Percentiles rank a stretch among this genome's conserved stretches.
Evolutionary conservation across 2,329 filamentous ascomycete species (phyloP).

Genomic region (Ascochyta viciae-villosae): DNA sequence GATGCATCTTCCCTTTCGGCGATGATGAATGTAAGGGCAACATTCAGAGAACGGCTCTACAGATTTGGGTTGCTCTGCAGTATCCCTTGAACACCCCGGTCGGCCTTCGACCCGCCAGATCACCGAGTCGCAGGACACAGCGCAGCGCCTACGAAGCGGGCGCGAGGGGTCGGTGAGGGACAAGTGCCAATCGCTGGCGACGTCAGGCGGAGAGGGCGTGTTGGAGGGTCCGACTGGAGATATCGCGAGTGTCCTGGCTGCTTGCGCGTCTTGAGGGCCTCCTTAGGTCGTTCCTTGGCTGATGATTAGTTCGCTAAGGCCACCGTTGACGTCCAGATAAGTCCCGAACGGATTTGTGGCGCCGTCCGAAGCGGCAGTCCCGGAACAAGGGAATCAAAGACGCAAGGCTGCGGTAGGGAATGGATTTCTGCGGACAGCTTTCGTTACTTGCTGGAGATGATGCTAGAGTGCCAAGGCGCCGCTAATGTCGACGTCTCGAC

Average conservation of each 20-base stretch:
- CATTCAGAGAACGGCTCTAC: slow-evolving; percentile 55
- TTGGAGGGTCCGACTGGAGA: slow-evolving; percentile 14
- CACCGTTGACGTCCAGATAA: slow-evolving; percentile 40
- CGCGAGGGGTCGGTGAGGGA: slow-evolving; percentile 4
- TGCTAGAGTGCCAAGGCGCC: slow-evolving; percentile 21
- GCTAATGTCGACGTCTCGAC: slow-evolving; percentile 37
- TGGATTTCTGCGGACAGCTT: slow-evolving; percentile 27
- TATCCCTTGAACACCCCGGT: slow-evolving; percentile 48
- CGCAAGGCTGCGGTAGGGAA: slow-evolving; percentile 24
- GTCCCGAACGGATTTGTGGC: slow-evolving; percentile 30
- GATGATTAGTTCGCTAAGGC: slow-evolving; percentile 44
- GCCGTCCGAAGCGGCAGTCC: slow-evolving; percentile 30
- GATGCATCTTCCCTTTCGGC: slow-evolving; percentile 75
- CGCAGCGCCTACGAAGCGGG: slow-evolving; percentile 19
- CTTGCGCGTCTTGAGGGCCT: slow-evolving; percentile 31
- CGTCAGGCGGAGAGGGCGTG: slow-evolving; percentile 9
- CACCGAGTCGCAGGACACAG: slow-evolving; percentile 29
- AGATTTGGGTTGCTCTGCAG: slow-evolving; percentile 35
- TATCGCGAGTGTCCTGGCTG: slow-evolving; percentile 20
- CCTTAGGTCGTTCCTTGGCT: slow-evolving; percentile 35
- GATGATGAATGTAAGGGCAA: slow-evolving; percentile 66
- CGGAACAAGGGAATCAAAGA: slow-evolving; percentile 31
- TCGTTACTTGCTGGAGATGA: slow-evolving; percentile 18
- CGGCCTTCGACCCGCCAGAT: slow-evolving; percentile 44
- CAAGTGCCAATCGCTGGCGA: slow-evolving; percentile 26